Evolutionary conservation across 306 rosid species (phyloP).

Genomic region (Canavalia ensiformis): DNA sequence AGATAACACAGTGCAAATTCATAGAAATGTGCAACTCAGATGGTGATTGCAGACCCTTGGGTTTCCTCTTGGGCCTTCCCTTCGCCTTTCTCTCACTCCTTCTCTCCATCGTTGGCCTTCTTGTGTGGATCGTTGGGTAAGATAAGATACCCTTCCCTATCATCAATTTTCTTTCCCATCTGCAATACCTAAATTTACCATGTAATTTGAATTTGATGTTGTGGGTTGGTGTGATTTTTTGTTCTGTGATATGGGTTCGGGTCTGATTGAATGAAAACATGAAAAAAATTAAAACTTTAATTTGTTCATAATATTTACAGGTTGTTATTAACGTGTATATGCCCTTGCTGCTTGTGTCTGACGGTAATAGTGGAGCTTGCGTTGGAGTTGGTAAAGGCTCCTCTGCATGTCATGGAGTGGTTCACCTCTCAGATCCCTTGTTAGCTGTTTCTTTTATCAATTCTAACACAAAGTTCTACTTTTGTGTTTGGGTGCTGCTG

Average conservation of each 20-base stretch:
- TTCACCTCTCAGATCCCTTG: slow-evolving; percentile 89
- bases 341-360: slow-evolving; percentile 89
- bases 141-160: slow-evolving; percentile 6
- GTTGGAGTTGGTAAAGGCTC: slow-evolving; percentile 78
- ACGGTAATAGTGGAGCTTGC: slow-evolving; percentile 89
- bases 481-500: background rate
- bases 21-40: slow-evolving; percentile 68
- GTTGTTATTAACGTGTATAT: slow-evolving; percentile 77
- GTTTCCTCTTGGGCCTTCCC: slow-evolving; percentile 91
- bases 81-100: slow-evolving; percentile 78
- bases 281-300: slow-evolving; percentile 29
- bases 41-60: slow-evolving; percentile 93
- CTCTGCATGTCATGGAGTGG: slow-evolving; percentile 90
- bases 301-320: slow-evolving; percentile 45
- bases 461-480: background rate
- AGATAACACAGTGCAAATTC: background rate
- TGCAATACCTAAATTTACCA: background rate
- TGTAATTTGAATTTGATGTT: slow-evolving; percentile 39
- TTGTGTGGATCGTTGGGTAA: slow-evolving; percentile 88
- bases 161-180: slow-evolving; percentile 11
- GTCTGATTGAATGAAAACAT: slow-evolving; percentile 19
- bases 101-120: slow-evolving; percentile 74
- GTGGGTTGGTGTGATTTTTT: background rate
- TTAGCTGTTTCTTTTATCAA: slow-evolving; percentile 17
- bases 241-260: slow-evolving; percentile 23